These are phyloP conservation scores for Talaromyces sp. DNA, from an alignment of 2,329 filamentous ascomycete species.

Conservation along the genomic window DNA sequence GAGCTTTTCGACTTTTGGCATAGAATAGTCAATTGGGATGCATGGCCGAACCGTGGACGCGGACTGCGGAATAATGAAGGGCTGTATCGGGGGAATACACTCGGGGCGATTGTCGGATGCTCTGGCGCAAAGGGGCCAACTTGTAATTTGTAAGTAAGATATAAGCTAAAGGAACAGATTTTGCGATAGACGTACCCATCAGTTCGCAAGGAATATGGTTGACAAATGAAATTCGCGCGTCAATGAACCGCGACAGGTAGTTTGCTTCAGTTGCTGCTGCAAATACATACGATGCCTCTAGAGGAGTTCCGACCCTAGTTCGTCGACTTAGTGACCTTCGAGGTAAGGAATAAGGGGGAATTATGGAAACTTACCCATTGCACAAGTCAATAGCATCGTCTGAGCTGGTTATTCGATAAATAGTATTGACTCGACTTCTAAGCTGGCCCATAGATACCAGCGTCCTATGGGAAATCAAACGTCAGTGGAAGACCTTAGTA, in stretches of 20 bases:
- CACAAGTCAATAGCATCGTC: slow-evolving; percentile 52
- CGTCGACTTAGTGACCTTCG: background rate
- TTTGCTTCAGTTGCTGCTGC: slow-evolving; percentile 47
- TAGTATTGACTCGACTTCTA: slow-evolving; percentile 24
- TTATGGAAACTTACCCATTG: slow-evolving; percentile 22
- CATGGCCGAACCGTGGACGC: slow-evolving; percentile 35
- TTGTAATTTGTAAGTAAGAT: background rate
- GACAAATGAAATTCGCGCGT: slow-evolving; percentile 46
- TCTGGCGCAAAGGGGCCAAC: background rate
- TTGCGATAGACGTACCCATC: slow-evolving; percentile 32
- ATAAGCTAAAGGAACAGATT: background rate
- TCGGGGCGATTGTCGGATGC: slow-evolving; percentile 32
- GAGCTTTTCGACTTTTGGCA: background rate
- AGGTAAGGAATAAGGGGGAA: background rate
- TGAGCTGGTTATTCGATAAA: slow-evolving; percentile 46
- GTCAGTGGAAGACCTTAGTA: background rate
- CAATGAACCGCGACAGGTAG: slow-evolving; percentile 55
- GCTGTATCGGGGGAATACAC: slow-evolving; percentile 36
- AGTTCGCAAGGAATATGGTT: slow-evolving; percentile 56
- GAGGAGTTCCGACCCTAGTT: slow-evolving; percentile 16
- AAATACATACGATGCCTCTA: slow-evolving; percentile 52
- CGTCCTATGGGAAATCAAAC: slow-evolving; percentile 27
- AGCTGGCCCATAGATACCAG: slow-evolving; percentile 14
- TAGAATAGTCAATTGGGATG: background rate
- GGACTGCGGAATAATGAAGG: slow-evolving; percentile 41